Percentiles rank a stretch among this genome's conserved stretches.
These are phyloP conservation scores for Lycium ferocissimum DNA, from an alignment of 257 asterid species.

Conservation along the genomic window DNA sequence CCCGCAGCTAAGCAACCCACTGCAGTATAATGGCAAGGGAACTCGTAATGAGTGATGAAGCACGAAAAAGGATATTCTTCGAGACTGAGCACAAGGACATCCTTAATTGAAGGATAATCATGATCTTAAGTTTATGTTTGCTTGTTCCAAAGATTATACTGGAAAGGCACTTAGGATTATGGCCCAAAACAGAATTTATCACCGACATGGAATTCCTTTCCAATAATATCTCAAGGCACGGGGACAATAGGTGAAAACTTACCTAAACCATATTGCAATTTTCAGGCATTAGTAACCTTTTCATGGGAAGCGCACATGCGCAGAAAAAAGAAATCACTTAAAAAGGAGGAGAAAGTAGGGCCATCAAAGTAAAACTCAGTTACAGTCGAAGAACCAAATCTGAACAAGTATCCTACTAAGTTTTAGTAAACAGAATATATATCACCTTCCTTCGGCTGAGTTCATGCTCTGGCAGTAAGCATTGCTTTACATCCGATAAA, in stretches of 20 bases:
- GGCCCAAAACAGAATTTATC: not conserved
- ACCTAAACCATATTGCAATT: not conserved
- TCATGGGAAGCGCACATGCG: not conserved
- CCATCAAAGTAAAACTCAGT: not conserved
- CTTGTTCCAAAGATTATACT: not conserved
- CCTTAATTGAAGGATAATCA: not conserved
- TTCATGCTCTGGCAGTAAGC: not conserved
- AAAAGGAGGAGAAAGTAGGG: not conserved
- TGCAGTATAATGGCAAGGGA: not conserved
- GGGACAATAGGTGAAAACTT: not conserved
- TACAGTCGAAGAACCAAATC: not conserved
- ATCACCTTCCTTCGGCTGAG: not conserved
- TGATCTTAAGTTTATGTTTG: not conserved
- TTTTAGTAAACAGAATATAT: not conserved
- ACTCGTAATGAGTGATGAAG: not conserved
- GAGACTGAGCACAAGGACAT: not conserved
- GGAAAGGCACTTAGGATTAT: not conserved
- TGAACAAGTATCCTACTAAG: not conserved
- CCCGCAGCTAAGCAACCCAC: not conserved
- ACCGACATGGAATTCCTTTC: not conserved
- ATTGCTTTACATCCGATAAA: not conserved
- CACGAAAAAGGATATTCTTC: not conserved
- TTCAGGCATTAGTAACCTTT: not conserved
- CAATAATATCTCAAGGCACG: slow-evolving; percentile 1
- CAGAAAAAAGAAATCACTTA: not conserved